A percentile compares a stretch with the other conserved stretches of the same genome.
These are phyloP conservation scores for Heterobasidion occidentale DNA, from an alignment of 1,284 basidiomycete species.

Conservation along the genomic window DNA sequence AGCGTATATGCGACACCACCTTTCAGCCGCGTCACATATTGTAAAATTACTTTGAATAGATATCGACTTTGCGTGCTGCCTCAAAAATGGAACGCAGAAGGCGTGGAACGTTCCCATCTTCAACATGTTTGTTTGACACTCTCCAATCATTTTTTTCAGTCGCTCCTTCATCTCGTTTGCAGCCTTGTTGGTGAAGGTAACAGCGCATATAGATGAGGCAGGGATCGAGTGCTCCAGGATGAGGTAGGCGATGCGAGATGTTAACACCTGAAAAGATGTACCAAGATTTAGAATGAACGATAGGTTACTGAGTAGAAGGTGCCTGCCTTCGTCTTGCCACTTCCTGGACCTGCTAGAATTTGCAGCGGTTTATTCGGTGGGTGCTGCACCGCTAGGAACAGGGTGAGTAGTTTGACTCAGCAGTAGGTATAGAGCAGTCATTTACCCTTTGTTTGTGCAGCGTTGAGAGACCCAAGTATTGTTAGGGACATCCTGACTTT, in stretches of 20 bases:
- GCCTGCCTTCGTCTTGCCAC: conserved; percentile 57
- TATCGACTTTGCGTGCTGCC: conserved; percentile 57
- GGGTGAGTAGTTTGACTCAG: too few species aligned
- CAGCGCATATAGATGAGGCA: conserved; percentile 66
- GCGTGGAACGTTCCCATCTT: conserved; percentile 83
- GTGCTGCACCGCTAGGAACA: conserved; percentile 61
- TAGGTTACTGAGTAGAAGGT: background rate
- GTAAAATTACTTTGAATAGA: conserved; percentile 72
- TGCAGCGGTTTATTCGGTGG: conserved; percentile 60
- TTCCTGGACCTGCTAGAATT: conserved; percentile 82
- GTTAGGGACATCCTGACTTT: background rate
- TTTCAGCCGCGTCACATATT: conserved; percentile 79
- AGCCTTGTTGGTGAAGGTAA: conserved; percentile 87
- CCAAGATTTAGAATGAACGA: background rate
- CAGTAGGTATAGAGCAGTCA: background rate
- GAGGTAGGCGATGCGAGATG: conserved; percentile 72
- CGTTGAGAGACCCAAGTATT: background rate
- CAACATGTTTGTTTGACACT: conserved; percentile 48
- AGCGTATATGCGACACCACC: conserved; percentile 33
- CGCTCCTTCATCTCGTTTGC: conserved; percentile 84
- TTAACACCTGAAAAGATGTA: conserved; percentile 55
- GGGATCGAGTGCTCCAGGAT: conserved; percentile 49
- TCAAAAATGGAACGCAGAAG: conserved; percentile 66
- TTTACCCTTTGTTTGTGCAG: background rate
- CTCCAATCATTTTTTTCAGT: conserved; percentile 66